Percentiles rank a stretch among this genome's conserved stretches.
Conservation (phyloP, 495 filamentous ascomycete species). For the Jackrogersella minutella region DNA sequence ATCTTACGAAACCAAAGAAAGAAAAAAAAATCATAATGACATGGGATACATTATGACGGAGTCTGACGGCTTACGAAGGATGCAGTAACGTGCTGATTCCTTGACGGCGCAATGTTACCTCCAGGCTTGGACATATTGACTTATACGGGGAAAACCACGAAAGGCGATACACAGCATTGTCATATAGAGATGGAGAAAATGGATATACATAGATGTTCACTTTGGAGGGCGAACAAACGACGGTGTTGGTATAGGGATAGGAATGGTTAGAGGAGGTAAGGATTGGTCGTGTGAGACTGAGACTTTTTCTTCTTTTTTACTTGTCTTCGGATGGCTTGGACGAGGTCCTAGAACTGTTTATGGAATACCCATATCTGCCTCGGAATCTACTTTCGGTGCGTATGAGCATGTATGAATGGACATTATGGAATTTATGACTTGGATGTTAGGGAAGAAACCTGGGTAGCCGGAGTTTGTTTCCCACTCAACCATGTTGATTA, state of each 20-base stretch:
- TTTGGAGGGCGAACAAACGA: conserved; percentile 9
- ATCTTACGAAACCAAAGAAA: too few relatives aligned
- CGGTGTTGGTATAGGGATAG: conserved; percentile 12
- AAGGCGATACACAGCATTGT: conserved; percentile 25
- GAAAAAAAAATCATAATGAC: too few relatives aligned
- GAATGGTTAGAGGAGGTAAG: conserved; percentile 8
- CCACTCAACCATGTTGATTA: conserved; percentile 9
- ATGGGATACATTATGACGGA: conserved; percentile 16
- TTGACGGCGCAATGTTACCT: conserved; percentile 6
- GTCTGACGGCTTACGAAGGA: conserved; percentile 15
- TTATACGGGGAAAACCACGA: conserved; percentile 32
- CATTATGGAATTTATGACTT: conserved; percentile 11
- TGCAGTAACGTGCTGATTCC: conserved; percentile 5
- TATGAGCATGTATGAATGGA: conserved; percentile 14
- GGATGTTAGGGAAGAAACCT: neutral
- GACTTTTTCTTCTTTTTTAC: too few relatives aligned
- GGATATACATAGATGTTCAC: conserved; percentile 17
- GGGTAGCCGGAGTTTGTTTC: neutral
- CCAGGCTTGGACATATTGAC: conserved; percentile 25
- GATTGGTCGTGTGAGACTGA: conserved; percentile 9
- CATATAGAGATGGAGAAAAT: conserved; percentile 20
- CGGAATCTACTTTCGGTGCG: conserved; percentile 13
- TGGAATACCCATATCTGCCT: conserved; percentile 26
- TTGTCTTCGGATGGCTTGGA: conserved; percentile 21
- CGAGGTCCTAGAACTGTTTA: conserved; percentile 21